These are phyloP conservation scores for Bruguiera parviflora DNA, from an alignment of 345 rosid species.

Conservation along the genomic window DNA sequence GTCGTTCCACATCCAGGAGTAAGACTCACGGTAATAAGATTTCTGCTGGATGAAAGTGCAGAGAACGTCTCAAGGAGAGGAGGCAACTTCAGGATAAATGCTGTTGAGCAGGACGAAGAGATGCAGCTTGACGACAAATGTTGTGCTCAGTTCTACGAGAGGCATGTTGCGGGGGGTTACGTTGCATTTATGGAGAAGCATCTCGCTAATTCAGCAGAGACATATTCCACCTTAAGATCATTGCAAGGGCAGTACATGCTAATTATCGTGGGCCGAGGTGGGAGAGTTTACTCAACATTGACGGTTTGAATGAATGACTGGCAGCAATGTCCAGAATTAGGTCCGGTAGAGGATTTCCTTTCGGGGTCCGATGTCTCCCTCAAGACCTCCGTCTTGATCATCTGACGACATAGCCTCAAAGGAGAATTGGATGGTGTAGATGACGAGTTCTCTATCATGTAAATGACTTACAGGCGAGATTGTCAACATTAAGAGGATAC, in stretches of 20 bases:
- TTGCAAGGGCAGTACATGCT: constrained; percentile 65
- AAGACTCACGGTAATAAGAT: constrained; percentile 73
- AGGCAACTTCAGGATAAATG: constrained; percentile 42
- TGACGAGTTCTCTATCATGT: constrained; percentile 81
- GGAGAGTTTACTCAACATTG: constrained; percentile 60
- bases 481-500: constrained; percentile 25
- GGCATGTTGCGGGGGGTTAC: constrained; percentile 60
- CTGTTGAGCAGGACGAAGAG: constrained; percentile 69
- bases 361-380: constrained; percentile 66
- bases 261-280: constrained; percentile 71
- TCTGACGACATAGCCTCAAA: constrained; percentile 59
- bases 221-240: constrained; percentile 62
- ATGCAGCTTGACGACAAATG: constrained; percentile 90
- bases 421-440: constrained; percentile 79
- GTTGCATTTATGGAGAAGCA: constrained; percentile 82
- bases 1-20: constrained; percentile 73
- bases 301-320: constrained; percentile 83
- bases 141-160: constrained; percentile 82
- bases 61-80: constrained; percentile 54
- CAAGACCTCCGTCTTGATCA: constrained; percentile 70
- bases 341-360: constrained; percentile 87
- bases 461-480: constrained; percentile 28
- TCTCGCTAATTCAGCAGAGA: constrained; percentile 80
- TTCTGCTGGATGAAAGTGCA: constrained; percentile 56
- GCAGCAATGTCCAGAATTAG: constrained; percentile 95